These are phyloP conservation scores for Groenewaldozyma salmanticensis DNA, from an alignment of 805 yeast genomes.

Conservation along the genomic window DNA sequence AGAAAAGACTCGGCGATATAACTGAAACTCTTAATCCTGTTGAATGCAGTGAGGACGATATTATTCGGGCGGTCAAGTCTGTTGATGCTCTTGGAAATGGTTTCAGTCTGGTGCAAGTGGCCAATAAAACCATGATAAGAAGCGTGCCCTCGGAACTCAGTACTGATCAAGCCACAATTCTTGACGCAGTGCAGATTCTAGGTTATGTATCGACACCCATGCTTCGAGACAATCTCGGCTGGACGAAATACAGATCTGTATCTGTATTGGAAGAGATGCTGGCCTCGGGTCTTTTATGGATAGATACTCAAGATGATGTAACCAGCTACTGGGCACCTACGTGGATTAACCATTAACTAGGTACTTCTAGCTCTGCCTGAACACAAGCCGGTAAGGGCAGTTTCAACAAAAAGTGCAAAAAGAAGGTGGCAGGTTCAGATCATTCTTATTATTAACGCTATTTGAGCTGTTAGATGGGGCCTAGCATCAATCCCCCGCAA, in stretches of 20 bases:
- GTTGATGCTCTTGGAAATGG: conserved; percentile 61
- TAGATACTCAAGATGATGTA: conserved; percentile 39
- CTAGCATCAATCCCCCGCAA: no score
- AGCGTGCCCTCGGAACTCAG: conserved; percentile 55
- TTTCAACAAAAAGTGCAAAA: no score
- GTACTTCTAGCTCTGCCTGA: no score
- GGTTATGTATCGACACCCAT: conserved; percentile 64
- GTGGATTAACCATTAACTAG: conserved; percentile 16
- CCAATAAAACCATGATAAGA: conserved; percentile 46
- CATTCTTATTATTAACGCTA: no score
- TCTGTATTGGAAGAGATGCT: conserved; percentile 71
- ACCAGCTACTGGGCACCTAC: conserved; percentile 30
- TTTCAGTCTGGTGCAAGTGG: conserved; percentile 47
- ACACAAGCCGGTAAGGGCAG: no score
- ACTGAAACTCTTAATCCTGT: conserved; percentile 19
- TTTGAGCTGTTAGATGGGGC: no score
- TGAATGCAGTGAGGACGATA: conserved; percentile 38
- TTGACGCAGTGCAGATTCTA: conserved; percentile 65
- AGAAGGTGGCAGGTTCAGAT: no score
- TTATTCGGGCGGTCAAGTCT: conserved; percentile 35
- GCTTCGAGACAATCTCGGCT: conserved; percentile 61
- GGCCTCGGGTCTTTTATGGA: conserved; percentile 75
- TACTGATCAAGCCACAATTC: conserved; percentile 57
- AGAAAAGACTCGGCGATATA: conserved; percentile 26
- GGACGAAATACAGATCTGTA: conserved; percentile 58